These are phyloP conservation scores for Microcyclospora tardicrescens DNA, from an alignment of 2,329 filamentous ascomycete species.

Conservation along the genomic window DNA sequence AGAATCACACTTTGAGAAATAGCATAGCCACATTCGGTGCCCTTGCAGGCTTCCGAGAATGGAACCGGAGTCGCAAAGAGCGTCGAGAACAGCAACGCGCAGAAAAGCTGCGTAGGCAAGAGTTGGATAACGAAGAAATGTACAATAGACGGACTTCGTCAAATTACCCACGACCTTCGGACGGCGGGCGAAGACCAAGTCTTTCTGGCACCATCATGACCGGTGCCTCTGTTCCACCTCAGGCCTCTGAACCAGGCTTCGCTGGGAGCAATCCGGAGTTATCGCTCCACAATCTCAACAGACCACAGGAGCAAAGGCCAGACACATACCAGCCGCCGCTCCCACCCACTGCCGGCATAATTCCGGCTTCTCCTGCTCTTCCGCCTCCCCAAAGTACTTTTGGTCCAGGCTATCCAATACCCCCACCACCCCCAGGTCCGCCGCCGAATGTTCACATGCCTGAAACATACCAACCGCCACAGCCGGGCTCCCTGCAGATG, in stretches of 20 bases:
- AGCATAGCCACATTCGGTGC: slow-evolving; percentile 34
- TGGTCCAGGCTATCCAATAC: slow-evolving; percentile 7
- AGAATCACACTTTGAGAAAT: slow-evolving; percentile 27
- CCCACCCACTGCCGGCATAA: slow-evolving; percentile 19
- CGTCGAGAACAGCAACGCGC: slow-evolving; percentile 49
- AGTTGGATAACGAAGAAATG: slow-evolving; percentile 29
- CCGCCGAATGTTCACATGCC: slow-evolving; percentile 7
- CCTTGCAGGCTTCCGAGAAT: slow-evolving; percentile 25
- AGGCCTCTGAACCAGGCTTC: slow-evolving; percentile 17
- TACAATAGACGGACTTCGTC: slow-evolving; percentile 21
- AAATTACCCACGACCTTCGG: slow-evolving; percentile 17
- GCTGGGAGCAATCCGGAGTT: slow-evolving; percentile 32
- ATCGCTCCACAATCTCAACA: slow-evolving; percentile 23
- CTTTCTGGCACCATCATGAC: slow-evolving; percentile 21
- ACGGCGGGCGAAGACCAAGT: slow-evolving; percentile 16
- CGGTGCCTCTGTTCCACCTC: slow-evolving; percentile 6
- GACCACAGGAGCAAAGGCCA: slow-evolving; percentile 5
- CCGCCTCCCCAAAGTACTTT: slow-evolving; percentile 4
- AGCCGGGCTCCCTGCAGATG: slow-evolving; percentile 20
- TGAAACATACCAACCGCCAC: slow-evolving; percentile 12
- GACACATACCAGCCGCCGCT: slow-evolving; percentile 22
- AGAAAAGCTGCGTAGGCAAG: slow-evolving; percentile 37
- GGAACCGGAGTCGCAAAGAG: slow-evolving; percentile 40
- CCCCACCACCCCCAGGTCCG: slow-evolving; percentile 16
- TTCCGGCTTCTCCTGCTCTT: slow-evolving; percentile 5